phyloP scores from a whole-genome alignment of 1,284 basidiomycete genomes.

The Cutaneotrichosporon mucoides region DNA sequence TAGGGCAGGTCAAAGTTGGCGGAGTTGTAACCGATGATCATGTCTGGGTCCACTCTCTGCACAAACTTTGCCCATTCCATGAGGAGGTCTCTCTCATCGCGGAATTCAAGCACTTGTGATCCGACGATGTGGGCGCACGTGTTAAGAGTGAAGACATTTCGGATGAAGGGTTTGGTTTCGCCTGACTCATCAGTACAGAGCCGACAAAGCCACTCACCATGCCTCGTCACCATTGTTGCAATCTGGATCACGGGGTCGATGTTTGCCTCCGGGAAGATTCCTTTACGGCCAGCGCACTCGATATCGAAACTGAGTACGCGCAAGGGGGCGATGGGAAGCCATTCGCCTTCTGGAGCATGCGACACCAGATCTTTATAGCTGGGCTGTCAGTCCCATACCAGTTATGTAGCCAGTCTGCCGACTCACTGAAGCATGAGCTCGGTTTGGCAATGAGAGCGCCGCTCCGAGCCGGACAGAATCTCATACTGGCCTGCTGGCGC shows the following conservation, averaged over 20 bases:
- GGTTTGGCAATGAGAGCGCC: conserved; percentile 77
- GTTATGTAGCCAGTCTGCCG: background rate
- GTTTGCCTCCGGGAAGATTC: conserved; percentile 85
- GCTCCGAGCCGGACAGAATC: conserved; percentile 57
- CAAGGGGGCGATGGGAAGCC: conserved; percentile 84
- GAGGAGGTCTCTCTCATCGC: conserved; percentile 69
- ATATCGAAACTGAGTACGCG: conserved; percentile 95
- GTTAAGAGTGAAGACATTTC: conserved; percentile 93
- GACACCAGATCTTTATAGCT: conserved; percentile 81
- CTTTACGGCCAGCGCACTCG: conserved; percentile 92
- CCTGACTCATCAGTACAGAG: conserved; percentile 54
- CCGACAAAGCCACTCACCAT: conserved; percentile 58
- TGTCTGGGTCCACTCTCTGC: conserved; percentile 80
- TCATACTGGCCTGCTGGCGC: conserved; percentile 74
- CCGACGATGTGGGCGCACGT: conserved; percentile 89
- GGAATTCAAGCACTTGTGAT: conserved; percentile 83
- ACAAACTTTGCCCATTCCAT: conserved; percentile 79
- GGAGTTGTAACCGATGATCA: conserved; percentile 92
- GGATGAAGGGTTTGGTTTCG: conserved; percentile 82
- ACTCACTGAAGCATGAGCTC: conserved; percentile 71
- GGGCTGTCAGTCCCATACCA: background rate
- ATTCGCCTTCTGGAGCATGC: conserved; percentile 80
- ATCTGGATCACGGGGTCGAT: conserved; percentile 93
- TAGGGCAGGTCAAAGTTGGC: conserved; percentile 91
- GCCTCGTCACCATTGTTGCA: conserved; percentile 92